These are phyloP conservation scores for Alternaria tenuissima DNA, from an alignment of 2,329 filamentous ascomycete genomes.

Conservation along the genomic window DNA sequence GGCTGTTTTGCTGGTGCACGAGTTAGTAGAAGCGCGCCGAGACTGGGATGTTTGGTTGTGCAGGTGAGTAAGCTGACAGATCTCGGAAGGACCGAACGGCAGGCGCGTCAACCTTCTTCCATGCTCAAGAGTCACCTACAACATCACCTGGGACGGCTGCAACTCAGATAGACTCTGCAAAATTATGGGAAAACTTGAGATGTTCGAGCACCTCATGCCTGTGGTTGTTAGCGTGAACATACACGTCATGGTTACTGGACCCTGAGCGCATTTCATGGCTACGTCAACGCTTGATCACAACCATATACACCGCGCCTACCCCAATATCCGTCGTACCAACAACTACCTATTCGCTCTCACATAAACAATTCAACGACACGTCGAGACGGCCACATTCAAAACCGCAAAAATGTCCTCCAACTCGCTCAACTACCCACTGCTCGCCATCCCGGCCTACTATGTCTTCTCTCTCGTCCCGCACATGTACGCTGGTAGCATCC, in stretches of 20 bases:
- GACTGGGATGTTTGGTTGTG: too few species aligned
- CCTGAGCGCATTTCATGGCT: neutral
- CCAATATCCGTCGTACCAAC: neutral
- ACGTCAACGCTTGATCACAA: neutral
- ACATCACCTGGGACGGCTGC: neutral
- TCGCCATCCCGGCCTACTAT: conserved; percentile 40
- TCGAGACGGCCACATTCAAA: neutral
- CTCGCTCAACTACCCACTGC: conserved; percentile 35
- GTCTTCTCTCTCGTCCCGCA: conserved; percentile 34
- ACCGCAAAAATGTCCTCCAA: conserved; percentile 26
- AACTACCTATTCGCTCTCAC: neutral
- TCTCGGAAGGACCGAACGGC: neutral
- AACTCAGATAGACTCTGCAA: neutral
- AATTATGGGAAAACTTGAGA: neutral
- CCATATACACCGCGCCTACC: neutral
- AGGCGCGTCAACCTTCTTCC: neutral
- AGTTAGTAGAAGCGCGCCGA: neutral
- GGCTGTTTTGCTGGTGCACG: neutral
- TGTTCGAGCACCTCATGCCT: neutral
- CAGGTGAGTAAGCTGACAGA: neutral
- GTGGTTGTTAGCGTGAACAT: neutral
- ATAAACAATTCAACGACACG: neutral
- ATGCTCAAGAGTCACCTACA: neutral
- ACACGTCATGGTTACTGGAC: neutral
- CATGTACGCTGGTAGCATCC: conserved; percentile 26